Evolutionary conservation across 78 protist species (phyloP).

Genomic region (Chrysochromulina parva): DNA sequence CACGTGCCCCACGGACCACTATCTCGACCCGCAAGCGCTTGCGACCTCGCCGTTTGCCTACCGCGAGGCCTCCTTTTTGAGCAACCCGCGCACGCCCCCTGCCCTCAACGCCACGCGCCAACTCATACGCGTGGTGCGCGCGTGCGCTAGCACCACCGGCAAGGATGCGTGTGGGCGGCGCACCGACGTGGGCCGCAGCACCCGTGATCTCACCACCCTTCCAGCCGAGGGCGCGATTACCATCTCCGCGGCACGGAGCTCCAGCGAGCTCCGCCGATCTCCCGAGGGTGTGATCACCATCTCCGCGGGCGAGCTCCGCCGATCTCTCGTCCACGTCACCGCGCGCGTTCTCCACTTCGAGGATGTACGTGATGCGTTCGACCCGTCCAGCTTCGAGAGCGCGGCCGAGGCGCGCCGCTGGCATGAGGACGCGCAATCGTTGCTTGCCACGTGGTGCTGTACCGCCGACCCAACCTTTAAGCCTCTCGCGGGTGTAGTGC

Average conservation of each 20-base stretch:
- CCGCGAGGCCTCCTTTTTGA: not conserved
- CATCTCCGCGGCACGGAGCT: no score
- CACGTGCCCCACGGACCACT: conserved; percentile 9
- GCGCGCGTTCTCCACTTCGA: no score
- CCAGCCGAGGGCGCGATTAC: no score
- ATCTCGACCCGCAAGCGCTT: not conserved
- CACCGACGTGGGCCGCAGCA: not conserved
- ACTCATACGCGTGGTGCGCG: not conserved
- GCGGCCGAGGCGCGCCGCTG: not conserved
- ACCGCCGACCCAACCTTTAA: not conserved
- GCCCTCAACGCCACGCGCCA: not conserved
- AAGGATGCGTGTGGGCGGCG: not conserved
- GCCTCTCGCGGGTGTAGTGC: not conserved
- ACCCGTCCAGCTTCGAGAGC: not conserved
- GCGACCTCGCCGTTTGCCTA: not conserved
- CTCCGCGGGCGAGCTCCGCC: no score
- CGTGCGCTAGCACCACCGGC: not conserved
- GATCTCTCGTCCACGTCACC: no score
- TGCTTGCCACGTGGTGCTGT: not conserved
- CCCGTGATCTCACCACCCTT: no score
- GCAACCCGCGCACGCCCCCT: not conserved
- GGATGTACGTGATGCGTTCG: not conserved
- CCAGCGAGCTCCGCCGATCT: no score
- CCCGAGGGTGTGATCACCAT: no score
- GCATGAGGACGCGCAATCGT: not conserved